Conservation (phyloP, 768 basidiomycete genomes). For the Russula sp. region DNA sequence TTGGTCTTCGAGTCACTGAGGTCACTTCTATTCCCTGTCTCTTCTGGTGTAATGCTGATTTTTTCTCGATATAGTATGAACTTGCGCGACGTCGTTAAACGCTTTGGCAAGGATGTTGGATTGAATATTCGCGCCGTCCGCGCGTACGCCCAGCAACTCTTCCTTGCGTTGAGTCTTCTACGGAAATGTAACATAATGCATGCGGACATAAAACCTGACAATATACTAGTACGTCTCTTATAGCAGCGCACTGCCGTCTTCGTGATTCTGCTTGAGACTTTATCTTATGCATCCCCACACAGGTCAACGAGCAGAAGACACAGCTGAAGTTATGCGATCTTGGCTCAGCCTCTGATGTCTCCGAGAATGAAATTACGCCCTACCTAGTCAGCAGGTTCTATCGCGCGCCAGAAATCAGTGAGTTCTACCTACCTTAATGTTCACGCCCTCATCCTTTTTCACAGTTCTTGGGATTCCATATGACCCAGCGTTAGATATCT, state of each 20-base stretch:
- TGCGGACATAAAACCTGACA: constrained; percentile 98
- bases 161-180: constrained; percentile 77
- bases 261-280: background rate
- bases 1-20: constrained; percentile 92
- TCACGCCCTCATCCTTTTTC: constrained; percentile 8
- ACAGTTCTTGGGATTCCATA: constrained; percentile 92
- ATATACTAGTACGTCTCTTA: constrained; percentile 67
- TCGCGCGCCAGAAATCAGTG: constrained; percentile 97
- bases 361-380: constrained; percentile 95
- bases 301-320: constrained; percentile 96
- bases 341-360: constrained; percentile 92
- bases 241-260: background rate
- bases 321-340: constrained; percentile 91
- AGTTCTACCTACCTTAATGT: constrained; percentile 26
- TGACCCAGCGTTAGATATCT: constrained; percentile 88
- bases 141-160: constrained; percentile 96
- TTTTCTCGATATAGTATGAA: constrained; percentile 66
- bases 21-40: constrained; percentile 35
- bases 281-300: background rate
- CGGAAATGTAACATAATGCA: constrained; percentile 93
- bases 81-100: constrained; percentile 93
- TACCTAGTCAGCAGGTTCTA: constrained; percentile 98
- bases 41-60: background rate
- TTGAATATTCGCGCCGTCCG: constrained; percentile 95
- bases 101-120: constrained; percentile 97